Evolutionary conservation across 106 monocot genomes (phyloP).

Genomic region (Hemerocallis citrina): DNA sequence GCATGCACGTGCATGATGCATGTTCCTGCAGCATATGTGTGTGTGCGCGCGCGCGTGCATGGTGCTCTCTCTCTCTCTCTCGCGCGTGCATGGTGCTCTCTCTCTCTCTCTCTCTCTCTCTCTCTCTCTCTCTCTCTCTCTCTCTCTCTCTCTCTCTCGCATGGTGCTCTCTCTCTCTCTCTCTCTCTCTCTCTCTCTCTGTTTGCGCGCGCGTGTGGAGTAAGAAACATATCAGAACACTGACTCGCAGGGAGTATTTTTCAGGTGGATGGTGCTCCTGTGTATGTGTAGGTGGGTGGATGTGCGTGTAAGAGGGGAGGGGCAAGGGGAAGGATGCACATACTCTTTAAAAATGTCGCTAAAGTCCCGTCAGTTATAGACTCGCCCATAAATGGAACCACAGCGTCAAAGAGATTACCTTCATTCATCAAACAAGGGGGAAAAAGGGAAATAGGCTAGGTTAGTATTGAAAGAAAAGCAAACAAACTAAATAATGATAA

Average conservation of each 20-base stretch:
- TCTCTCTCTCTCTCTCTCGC: no score
- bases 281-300: neutral
- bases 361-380: slow-evolving; percentile 96
- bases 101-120: no score
- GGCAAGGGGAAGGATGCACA: slow-evolving; percentile 16
- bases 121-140: no score
- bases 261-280: neutral
- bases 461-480: neutral
- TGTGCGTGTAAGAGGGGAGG: slow-evolving; percentile 6
- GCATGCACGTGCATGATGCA: neutral
- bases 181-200: no score
- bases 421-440: slow-evolving; percentile 11
- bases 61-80: no score
- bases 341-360: slow-evolving; percentile 81
- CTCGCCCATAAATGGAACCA: slow-evolving; percentile 96
- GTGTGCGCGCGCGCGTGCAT: neutral
- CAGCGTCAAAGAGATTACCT: slow-evolving; percentile 70
- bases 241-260: no score
- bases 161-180: no score
- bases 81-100: no score
- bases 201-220: no score
- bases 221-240: no score
- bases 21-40: no score
- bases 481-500: neutral
- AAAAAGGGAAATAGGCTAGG: neutral